phyloP scores from a whole-genome alignment of 2,329 filamentous ascomycete genomes.

The Fusarium nygamai region DNA sequence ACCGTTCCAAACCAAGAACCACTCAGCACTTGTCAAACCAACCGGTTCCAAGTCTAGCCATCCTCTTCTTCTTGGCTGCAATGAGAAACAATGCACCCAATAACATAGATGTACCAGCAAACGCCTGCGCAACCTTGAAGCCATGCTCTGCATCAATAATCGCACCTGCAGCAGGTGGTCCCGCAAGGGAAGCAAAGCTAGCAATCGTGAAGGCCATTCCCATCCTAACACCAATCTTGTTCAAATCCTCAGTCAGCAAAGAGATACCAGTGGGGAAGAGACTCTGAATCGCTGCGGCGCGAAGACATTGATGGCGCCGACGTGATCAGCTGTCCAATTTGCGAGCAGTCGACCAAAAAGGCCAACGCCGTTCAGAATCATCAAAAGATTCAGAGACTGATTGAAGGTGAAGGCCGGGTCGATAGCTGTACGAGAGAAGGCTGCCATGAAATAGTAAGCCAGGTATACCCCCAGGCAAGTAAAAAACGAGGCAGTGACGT shows the following conservation, averaged over 20 bases:
- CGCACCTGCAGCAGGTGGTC: slow-evolving; percentile 62
- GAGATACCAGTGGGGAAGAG: slow-evolving; percentile 70
- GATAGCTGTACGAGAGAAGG: slow-evolving; percentile 57
- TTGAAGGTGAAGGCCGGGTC: slow-evolving; percentile 54
- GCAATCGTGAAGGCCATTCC: slow-evolving; percentile 68
- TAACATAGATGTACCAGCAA: slow-evolving; percentile 55
- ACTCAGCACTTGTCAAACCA: slow-evolving; percentile 53
- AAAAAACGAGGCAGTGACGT: slow-evolving; percentile 50
- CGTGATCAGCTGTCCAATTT: slow-evolving; percentile 65
- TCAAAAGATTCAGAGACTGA: slow-evolving; percentile 67
- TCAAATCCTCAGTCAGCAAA: slow-evolving; percentile 62
- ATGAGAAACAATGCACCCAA: slow-evolving; percentile 53
- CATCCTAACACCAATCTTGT: slow-evolving; percentile 63
- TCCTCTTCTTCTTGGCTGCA: slow-evolving; percentile 52
- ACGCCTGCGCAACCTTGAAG: slow-evolving; percentile 60
- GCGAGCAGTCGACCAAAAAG: slow-evolving; percentile 67
- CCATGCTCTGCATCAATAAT: slow-evolving; percentile 56
- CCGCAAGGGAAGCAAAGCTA: slow-evolving; percentile 63
- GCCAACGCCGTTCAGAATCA: slow-evolving; percentile 73
- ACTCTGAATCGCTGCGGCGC: slow-evolving; percentile 69
- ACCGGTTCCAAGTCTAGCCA: slow-evolving; percentile 50
- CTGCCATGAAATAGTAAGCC: slow-evolving; percentile 67
- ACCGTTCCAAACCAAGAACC: neutral
- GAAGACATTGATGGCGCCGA: slow-evolving; percentile 70
- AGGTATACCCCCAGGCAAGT: slow-evolving; percentile 66